Percentiles rank a stretch among this genome's conserved stretches.
Evolutionary conservation across 2,329 filamentous ascomycete species (phyloP).

Genomic region (Ceratocystiopsis minuta): DNA sequence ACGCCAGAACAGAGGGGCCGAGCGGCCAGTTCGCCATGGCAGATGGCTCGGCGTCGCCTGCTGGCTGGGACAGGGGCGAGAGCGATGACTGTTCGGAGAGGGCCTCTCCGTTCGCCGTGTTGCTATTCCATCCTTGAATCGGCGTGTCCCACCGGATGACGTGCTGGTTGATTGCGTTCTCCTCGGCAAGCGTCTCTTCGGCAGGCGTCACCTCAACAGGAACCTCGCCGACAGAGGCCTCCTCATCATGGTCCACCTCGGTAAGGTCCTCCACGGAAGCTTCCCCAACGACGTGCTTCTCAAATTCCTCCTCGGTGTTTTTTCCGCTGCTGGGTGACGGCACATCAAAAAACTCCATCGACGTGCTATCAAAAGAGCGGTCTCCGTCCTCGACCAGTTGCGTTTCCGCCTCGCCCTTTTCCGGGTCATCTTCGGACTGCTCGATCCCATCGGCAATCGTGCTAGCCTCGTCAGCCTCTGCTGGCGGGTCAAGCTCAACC

Average conservation of each 20-base stretch:
- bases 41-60: not conserved
- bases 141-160: not conserved
- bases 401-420: no score
- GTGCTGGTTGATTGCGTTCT: not conserved
- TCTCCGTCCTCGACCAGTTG: no score
- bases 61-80: not conserved
- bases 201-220: not conserved
- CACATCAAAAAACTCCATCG: no score
- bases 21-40: not conserved
- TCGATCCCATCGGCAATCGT: no score
- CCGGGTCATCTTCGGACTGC: no score
- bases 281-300: no score
- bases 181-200: not conserved
- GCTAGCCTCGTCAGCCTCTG: no score
- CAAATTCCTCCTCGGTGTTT: no score
- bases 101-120: not conserved
- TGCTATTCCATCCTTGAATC: not conserved
- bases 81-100: not conserved
- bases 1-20: not conserved
- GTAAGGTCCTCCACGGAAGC: no score
- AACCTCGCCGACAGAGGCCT: not conserved
- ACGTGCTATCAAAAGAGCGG: no score
- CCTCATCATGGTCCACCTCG: not conserved
- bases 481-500: no score
- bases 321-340: no score